phyloP scores from a whole-genome alignment of 805 yeast species.

The Metschnikowia picachoensis region DNA sequence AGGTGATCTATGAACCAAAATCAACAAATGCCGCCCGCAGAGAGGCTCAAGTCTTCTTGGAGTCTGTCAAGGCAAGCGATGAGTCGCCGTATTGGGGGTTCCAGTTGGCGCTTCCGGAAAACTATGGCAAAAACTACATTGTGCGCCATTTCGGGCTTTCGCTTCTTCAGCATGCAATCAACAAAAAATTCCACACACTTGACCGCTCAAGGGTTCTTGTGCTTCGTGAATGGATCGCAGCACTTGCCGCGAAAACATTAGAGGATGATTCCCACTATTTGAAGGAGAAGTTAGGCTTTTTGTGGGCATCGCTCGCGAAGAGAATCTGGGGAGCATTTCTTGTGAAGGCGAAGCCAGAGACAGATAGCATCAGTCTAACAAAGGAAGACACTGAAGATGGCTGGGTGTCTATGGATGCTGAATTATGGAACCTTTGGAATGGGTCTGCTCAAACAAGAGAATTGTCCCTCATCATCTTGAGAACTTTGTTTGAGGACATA shows the following conservation, averaged over 20 bases:
- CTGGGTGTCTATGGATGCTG: slow-evolving; percentile 86
- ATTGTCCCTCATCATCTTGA: slow-evolving; percentile 67
- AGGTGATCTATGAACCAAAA: slow-evolving; percentile 63
- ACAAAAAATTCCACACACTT: slow-evolving; percentile 51
- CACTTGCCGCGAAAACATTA: slow-evolving; percentile 58
- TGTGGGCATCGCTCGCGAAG: slow-evolving; percentile 92
- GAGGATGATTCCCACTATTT: slow-evolving; percentile 82
- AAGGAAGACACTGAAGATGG: slow-evolving; percentile 53
- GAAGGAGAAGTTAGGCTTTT: slow-evolving; percentile 80
- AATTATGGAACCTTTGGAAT: slow-evolving; percentile 73
- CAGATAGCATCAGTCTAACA: slow-evolving; percentile 26
- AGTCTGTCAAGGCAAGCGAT: slow-evolving; percentile 66
- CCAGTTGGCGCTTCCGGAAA: slow-evolving; percentile 66
- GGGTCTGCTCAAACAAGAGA: slow-evolving; percentile 63
- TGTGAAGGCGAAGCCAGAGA: slow-evolving; percentile 28
- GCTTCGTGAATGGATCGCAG: slow-evolving; percentile 80
- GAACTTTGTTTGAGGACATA: slow-evolving; percentile 90
- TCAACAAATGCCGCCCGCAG: slow-evolving; percentile 55
- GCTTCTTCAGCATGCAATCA: slow-evolving; percentile 69
- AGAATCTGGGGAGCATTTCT: slow-evolving; percentile 82
- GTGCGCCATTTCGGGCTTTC: slow-evolving; percentile 91
- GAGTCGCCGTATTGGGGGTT: slow-evolving; percentile 94
- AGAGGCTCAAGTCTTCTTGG: slow-evolving; percentile 62
- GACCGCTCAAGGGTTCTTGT: slow-evolving; percentile 56
- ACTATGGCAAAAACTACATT: slow-evolving; percentile 54